Evolutionary conservation across 2,329 filamentous ascomycete genomes (phyloP).

Genomic region (Microsporum ferrugineum): DNA sequence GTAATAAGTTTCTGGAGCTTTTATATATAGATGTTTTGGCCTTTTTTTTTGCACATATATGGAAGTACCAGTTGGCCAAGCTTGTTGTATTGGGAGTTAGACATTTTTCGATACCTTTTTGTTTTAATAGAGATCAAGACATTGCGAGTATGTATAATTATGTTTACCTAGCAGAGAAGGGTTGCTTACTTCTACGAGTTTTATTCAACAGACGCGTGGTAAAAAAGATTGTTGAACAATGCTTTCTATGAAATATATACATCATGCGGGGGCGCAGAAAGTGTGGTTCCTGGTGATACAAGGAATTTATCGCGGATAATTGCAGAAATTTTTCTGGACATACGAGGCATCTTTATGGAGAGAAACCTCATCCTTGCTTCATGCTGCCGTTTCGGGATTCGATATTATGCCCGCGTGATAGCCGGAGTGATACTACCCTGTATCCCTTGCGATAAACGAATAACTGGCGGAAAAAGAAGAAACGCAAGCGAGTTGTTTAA

Average conservation of each 20-base stretch:
- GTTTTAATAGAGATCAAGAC: neutral
- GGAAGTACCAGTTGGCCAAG: neutral
- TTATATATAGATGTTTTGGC: neutral
- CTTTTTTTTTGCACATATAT: slow-evolving; percentile 1
- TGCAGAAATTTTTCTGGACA: neutral
- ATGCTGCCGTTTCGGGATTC: neutral
- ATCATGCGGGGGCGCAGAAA: neutral
- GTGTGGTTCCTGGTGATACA: neutral
- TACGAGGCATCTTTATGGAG: neutral
- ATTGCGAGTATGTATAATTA: neutral
- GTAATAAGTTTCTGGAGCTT: neutral
- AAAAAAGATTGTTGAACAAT: neutral
- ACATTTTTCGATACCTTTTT: neutral
- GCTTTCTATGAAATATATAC: slow-evolving; percentile 4
- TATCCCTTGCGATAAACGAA: neutral
- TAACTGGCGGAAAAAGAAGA: neutral
- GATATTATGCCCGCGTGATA: neutral
- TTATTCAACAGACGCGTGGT: neutral
- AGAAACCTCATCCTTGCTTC: neutral
- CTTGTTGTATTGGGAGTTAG: neutral
- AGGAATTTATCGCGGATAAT: neutral
- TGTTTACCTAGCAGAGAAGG: neutral
- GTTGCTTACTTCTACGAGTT: neutral
- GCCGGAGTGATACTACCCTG: neutral
- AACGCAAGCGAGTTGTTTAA: slow-evolving; percentile 37